A percentile compares a stretch with the other conserved stretches of the same genome.
Evolutionary conservation across 2,329 filamentous ascomycete genomes (phyloP).

Genomic region (Aspergillus ochraceus): DNA sequence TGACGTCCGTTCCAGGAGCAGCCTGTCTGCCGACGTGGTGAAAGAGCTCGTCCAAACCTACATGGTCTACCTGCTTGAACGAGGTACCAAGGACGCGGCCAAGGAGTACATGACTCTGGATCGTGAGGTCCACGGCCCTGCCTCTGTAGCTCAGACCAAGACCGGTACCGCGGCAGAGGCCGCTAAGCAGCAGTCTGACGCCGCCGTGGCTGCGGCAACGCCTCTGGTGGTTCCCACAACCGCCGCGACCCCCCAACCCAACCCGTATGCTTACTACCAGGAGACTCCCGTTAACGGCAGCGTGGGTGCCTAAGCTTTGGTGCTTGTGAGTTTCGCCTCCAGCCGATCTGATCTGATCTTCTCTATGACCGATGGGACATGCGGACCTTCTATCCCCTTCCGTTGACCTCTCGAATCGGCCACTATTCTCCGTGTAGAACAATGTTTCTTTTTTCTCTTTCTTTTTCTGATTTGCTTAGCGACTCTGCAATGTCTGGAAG

Average conservation of each 20-base stretch:
- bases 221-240: constrained; percentile 9
- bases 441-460: constrained; percentile 1
- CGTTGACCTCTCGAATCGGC: constrained; percentile 10
- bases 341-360: not conserved
- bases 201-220: not conserved
- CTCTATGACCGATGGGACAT: constrained; percentile 4
- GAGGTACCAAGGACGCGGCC: constrained; percentile 79
- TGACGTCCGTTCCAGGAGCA: constrained; percentile 71
- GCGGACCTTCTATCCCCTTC: constrained; percentile 8
- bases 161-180: constrained; percentile 23
- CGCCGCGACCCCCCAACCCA: constrained; percentile 19
- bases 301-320: constrained; percentile 13
- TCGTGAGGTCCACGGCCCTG: constrained; percentile 75
- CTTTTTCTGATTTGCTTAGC: constrained; percentile 22
- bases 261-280: constrained; percentile 34
- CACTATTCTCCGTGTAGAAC: constrained; percentile 22
- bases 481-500: constrained; percentile 22
- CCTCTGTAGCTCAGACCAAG: constrained; percentile 38
- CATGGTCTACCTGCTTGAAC: constrained; percentile 78
- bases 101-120: constrained; percentile 84
- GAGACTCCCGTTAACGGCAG: constrained; percentile 30
- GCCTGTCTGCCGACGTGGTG: constrained; percentile 65
- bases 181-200: not conserved
- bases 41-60: constrained; percentile 77
- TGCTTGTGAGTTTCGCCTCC: not conserved